phyloP scores from a whole-genome alignment of 768 basidiomycete genomes.

The Lactarius psammicola region DNA sequence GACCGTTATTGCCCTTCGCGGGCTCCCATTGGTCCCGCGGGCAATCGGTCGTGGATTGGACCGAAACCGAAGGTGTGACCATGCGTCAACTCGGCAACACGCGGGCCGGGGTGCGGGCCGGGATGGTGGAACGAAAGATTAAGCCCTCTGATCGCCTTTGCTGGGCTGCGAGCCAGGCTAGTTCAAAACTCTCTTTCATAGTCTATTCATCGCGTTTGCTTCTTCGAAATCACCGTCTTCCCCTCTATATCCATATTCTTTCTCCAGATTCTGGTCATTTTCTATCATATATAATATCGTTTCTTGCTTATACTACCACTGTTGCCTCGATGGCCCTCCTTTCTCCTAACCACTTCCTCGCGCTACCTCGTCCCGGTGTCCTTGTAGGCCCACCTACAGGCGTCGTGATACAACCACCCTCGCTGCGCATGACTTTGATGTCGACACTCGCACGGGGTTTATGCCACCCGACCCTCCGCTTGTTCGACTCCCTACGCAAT shows the following conservation, averaged over 20 bases:
- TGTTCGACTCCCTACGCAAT: constrained; percentile 55
- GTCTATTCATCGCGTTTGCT: no score
- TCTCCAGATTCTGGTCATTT: not conserved
- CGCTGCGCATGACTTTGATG: constrained; percentile 64
- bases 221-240: not conserved
- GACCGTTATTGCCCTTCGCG: not conserved
- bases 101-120: not conserved
- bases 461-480: constrained; percentile 80
- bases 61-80: not conserved
- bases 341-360: constrained; percentile 36
- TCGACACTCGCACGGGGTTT: constrained; percentile 88
- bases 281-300: not conserved
- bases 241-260: not conserved
- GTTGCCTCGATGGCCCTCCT: constrained; percentile 18
- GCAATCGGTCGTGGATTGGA: not conserved
- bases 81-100: not conserved
- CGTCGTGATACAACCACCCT: constrained; percentile 39
- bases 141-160: not conserved
- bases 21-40: not conserved
- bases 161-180: not conserved
- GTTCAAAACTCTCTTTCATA: not conserved
- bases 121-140: not conserved
- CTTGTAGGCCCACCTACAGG: constrained; percentile 32
- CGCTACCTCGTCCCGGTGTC: constrained; percentile 38
- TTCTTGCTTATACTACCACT: not conserved